Base-by-base conservation (phyloP, 2,329 filamentous ascomycete species). In the Cordyceps cicadae region DNA sequence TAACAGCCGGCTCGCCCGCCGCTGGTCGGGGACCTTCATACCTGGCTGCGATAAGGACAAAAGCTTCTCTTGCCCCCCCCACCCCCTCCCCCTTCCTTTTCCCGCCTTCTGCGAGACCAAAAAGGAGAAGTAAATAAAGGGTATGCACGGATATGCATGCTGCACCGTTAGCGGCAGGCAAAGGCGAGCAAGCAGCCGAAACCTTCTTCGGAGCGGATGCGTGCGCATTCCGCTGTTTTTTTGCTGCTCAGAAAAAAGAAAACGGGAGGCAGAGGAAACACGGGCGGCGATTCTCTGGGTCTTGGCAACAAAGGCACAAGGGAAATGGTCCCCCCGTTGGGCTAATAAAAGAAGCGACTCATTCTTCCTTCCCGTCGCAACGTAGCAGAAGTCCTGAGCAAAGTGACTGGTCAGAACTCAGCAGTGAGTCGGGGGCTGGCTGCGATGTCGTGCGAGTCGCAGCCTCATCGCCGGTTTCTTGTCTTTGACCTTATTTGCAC, bases 391-490 rank as follows among this genome's bases (percentile, higher is more conserved):
- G 29, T 8, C 55, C 55, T 24, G 41, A 43, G 46, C 46, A 41
- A 50, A 41, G 11, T 43, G 24, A 51, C 46, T 43, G 39, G 32
- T 51, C 24, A 11, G 21, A 50, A 51, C 46, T 34, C 46, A 58
- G 55, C 14, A 57, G 19, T 11, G 43, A 57, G 29, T 15, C 29
- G 19, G 24, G 37, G 17, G 15, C 26, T 24, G 24, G 26, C 24
- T 17, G 43, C 21, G 34, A 7, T 26, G 53, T 51, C 46, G 55
- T 41, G 34, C 55, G 34, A 58, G 55, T 57, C 34, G 46, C 46
- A 58, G 55, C 46, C 55, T 58, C n/a, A 46, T 37, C 46, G 41
- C 55, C 37, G 37, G 55, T 43, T 58, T 29, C 21, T 24, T 19
- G 26, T 46, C 45, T 12, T 56, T 14, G 32, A 57, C 54, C 45